Conservation (phyloP, 768 basidiomycete species). For the Phylloporus arenicola region DNA sequence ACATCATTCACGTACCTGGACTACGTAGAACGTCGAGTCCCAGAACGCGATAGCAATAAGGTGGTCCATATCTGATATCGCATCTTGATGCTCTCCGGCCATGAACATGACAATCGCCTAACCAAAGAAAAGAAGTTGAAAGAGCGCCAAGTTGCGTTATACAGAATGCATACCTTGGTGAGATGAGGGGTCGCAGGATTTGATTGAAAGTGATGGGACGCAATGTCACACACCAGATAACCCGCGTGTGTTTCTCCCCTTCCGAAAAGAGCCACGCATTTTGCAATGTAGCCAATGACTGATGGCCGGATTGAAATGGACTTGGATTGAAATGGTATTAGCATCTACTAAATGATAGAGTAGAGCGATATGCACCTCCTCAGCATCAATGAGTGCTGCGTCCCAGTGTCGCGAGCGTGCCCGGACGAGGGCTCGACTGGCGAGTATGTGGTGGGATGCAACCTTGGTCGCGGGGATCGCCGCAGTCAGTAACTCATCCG, state of each 20-base stretch:
- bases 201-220: not conserved
- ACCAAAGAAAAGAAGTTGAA: not conserved
- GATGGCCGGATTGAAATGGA: not conserved
- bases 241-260: not conserved
- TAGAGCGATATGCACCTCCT: not conserved
- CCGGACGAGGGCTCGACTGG: constrained; percentile 1
- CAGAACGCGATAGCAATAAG: not conserved
- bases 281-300: not conserved
- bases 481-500: not conserved
- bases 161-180: not conserved
- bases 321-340: not conserved
- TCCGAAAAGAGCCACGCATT: not conserved
- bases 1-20: not conserved
- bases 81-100: constrained; percentile 3
- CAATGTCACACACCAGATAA: not conserved
- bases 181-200: not conserved
- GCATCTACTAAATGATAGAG: not conserved
- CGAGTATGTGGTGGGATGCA: not conserved
- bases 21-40: not conserved
- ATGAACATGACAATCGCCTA: constrained; percentile 6
- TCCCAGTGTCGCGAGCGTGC: not conserved
- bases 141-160: not conserved
- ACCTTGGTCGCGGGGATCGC: not conserved
- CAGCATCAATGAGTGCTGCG: not conserved
- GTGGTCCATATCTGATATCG: constrained; percentile 1